phyloP scores from a whole-genome alignment of 2,329 filamentous ascomycete genomes.

The Pseudovirgaria hyperparasitica region DNA sequence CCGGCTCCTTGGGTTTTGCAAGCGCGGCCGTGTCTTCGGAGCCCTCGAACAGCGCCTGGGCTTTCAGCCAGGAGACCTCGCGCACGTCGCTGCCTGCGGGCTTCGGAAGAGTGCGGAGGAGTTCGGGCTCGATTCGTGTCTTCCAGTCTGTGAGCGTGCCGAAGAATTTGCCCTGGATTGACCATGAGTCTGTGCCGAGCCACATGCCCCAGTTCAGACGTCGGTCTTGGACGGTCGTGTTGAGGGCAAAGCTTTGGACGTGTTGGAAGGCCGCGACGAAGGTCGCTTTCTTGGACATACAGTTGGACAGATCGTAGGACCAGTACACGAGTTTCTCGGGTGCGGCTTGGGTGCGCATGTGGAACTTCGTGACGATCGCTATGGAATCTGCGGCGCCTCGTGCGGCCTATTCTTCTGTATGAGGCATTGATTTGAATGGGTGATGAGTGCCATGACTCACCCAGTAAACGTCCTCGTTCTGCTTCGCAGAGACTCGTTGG shows the following conservation, averaged over 20 bases:
- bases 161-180: constrained; percentile 28
- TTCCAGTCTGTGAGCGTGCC: constrained; percentile 11
- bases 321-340: constrained; percentile 7
- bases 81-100: constrained; percentile 12
- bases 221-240: constrained; percentile 26
- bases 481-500: constrained; percentile 18
- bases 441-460: constrained; percentile 2
- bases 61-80: constrained; percentile 17
- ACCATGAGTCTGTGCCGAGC: constrained; percentile 23
- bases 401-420: constrained; percentile 8
- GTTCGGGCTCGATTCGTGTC: constrained; percentile 19
- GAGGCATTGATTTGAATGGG: not conserved
- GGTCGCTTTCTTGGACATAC: constrained; percentile 15
- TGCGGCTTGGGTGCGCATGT: constrained; percentile 9
- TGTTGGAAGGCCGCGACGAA: constrained; percentile 26
- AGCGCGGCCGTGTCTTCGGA: too few species aligned
- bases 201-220: constrained; percentile 30
- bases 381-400: constrained; percentile 22
- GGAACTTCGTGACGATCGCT: constrained; percentile 15
- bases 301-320: constrained; percentile 8
- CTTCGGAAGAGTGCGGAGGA: constrained; percentile 23
- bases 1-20: too few species aligned
- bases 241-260: constrained; percentile 28
- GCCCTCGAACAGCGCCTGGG: too few species aligned
- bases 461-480: constrained; percentile 26